Percentiles rank a stretch among this genome's conserved stretches.
Evolutionary conservation across 805 yeast genomes (phyloP).

Genomic region (Kuraishia hungarica): DNA sequence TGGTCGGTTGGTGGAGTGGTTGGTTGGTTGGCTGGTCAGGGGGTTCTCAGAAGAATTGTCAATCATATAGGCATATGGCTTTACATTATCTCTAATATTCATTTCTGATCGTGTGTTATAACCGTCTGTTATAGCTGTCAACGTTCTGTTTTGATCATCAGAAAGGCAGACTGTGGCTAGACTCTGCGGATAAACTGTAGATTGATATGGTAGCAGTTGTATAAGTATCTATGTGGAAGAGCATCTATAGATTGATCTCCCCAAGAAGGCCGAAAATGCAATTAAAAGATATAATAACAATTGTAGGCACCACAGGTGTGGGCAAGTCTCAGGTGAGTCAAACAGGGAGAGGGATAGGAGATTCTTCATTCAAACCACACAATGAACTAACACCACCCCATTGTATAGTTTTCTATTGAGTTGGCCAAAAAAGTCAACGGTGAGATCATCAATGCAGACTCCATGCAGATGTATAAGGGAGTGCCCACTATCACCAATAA

Average conservation of each 20-base stretch:
- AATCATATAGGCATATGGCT: too few relatives aligned
- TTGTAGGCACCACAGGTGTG: conserved; percentile 86
- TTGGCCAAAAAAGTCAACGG: conserved; percentile 73
- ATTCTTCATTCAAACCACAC: neutral
- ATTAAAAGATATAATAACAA: conserved; percentile 15
- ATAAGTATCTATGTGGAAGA: neutral
- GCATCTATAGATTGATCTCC: neutral
- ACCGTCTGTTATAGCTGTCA: too few relatives aligned
- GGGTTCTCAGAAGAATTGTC: too few relatives aligned
- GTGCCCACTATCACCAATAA: conserved; percentile 80
- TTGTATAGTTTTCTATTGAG: conserved; percentile 58
- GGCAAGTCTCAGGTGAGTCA: conserved; percentile 69
- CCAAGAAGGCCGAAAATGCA: neutral
- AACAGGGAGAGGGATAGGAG: conserved; percentile 20
- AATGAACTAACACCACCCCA: neutral
- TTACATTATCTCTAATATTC: too few relatives aligned
- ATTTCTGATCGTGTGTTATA: too few relatives aligned
- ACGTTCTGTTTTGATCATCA: too few relatives aligned
- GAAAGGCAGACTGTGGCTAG: neutral
- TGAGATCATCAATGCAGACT: conserved; percentile 90
- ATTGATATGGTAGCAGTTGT: neutral
- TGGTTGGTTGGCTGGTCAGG: neutral
- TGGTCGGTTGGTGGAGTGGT: neutral
- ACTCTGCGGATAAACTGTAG: too few relatives aligned
- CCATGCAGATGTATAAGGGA: conserved; percentile 87